These are phyloP conservation scores for Teratosphaeria destructans DNA, from an alignment of 2,329 filamentous ascomycete species.

Conservation along the genomic window DNA sequence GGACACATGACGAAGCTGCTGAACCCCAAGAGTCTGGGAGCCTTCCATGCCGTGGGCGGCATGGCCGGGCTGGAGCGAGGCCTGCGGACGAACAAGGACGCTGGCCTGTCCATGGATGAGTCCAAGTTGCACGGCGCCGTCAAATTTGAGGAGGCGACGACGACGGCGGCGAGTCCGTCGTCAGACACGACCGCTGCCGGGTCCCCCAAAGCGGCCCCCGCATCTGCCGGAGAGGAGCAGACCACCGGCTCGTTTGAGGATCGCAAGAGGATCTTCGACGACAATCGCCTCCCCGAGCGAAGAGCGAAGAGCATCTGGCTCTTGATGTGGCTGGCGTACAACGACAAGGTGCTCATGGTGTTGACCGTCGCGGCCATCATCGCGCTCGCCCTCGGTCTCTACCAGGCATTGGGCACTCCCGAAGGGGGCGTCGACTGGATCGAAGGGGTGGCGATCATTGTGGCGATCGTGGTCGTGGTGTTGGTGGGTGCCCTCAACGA, in stretches of 20 bases:
- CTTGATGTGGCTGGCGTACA: conserved; percentile 72
- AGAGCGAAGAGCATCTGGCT: conserved; percentile 60
- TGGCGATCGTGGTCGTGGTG: conserved; percentile 66
- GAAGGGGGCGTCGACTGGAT: conserved; percentile 64
- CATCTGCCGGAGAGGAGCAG: conserved; percentile 4
- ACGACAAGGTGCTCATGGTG: conserved; percentile 68
- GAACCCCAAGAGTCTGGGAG: conserved; percentile 67
- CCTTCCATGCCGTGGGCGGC: conserved; percentile 67
- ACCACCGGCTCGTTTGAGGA: conserved; percentile 42
- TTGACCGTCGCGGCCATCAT: conserved; percentile 62
- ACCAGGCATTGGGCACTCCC: conserved; percentile 46
- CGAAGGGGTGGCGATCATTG: conserved; percentile 69
- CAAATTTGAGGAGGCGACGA: conserved; percentile 54
- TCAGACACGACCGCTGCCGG: conserved; percentile 18
- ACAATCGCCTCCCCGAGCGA: conserved; percentile 59
- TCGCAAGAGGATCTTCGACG: conserved; percentile 58
- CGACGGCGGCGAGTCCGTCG: conserved; percentile 13
- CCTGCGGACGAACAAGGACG: conserved; percentile 51
- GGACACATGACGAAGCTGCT: conserved; percentile 73
- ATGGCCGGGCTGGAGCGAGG: conserved; percentile 64
- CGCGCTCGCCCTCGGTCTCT: conserved; percentile 63
- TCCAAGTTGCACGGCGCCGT: conserved; percentile 51
- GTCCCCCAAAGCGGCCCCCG: conserved; percentile 11
- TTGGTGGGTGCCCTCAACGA: conserved; percentile 69
- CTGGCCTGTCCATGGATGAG: conserved; percentile 64